Base-by-base conservation (phyloP, 306 rosid species). In the Cucurbita moschata region DNA sequence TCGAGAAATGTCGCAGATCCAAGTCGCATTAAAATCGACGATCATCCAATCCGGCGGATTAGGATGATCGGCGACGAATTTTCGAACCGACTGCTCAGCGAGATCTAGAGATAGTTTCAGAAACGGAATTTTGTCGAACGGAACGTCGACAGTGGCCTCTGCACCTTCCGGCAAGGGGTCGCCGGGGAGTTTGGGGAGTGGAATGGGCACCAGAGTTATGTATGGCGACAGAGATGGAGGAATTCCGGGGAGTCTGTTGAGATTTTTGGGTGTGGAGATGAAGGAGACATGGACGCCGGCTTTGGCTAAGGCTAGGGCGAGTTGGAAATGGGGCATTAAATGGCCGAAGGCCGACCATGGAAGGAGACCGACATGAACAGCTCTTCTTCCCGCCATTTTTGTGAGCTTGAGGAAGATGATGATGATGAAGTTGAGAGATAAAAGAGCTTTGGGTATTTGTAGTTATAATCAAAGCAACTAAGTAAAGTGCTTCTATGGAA, bases 301-400 rank as follows among this genome's bases (percentile, higher is more conserved):
- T 62, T 72, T 61, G 18, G 81, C 81, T 16, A 78, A 19, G 55
- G 81, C 81, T 4, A 78, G 7, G 38, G 77, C 54, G 30, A 72
- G 77, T 26, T 62, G 77, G 4, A 61, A 62, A 42, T 46, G 68
- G 0, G 79, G 73, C 7, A 61, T 47, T 16, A 76, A 4, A 37
- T 80, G 76, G 50, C 79, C 82, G 26, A 79, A 79, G 43, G 76
- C 82, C 15, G 79, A 75, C 79, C 76, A 79, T 57, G 76, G 83
- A 15, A 80, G 47, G 42, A 74, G 21, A 26, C 53, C 49, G 10
- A 77, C 81, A n/a, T 52, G 70, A 40, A 71, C 75, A 6, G 11
- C 55, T 58, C 71, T 51, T 0, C 23, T 10, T 39, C 7, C 71
- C 39, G 61, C 75, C 75, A 71, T 71, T 71, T 6, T 35, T 71